Evolutionary conservation across 345 rosid genomes (phyloP).

Genomic region (Durio zibethinus): DNA sequence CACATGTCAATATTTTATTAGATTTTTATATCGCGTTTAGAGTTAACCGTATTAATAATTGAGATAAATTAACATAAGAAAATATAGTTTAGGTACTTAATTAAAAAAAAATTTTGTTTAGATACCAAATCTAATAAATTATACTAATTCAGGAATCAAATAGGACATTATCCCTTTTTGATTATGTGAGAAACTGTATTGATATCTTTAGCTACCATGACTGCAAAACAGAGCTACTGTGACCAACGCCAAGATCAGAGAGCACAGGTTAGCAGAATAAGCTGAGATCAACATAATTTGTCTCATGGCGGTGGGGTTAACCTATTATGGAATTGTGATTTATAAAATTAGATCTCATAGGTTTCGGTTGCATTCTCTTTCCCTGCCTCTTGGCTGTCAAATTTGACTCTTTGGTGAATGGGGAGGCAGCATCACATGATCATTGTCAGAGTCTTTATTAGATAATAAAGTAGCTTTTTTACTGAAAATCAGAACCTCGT

Average conservation of each 20-base stretch:
- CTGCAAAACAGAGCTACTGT: neutral
- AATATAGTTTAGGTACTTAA: too few relatives aligned
- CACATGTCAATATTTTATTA: too few relatives aligned
- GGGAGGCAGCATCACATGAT: slow-evolving; percentile 8
- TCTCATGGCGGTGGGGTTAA: neutral
- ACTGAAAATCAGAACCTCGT: slow-evolving; percentile 14
- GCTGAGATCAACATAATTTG: neutral
- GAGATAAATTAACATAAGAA: too few relatives aligned
- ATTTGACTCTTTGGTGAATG: neutral
- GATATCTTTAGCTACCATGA: neutral
- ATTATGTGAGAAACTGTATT: neutral
- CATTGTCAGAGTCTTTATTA: neutral
- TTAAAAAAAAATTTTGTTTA: too few relatives aligned
- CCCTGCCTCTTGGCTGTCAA: neutral
- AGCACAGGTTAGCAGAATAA: neutral
- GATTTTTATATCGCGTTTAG: too few relatives aligned
- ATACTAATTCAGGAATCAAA: too few relatives aligned
- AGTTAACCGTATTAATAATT: too few relatives aligned
- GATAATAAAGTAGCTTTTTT: neutral
- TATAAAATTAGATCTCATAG: neutral
- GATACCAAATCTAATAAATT: too few relatives aligned
- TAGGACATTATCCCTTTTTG: too few relatives aligned
- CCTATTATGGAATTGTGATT: neutral
- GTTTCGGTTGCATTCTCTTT: neutral
- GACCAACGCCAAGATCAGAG: neutral